phyloP scores from a whole-genome alignment of 2,329 filamentous ascomycete genomes.

The Botrytis medusae region DNA sequence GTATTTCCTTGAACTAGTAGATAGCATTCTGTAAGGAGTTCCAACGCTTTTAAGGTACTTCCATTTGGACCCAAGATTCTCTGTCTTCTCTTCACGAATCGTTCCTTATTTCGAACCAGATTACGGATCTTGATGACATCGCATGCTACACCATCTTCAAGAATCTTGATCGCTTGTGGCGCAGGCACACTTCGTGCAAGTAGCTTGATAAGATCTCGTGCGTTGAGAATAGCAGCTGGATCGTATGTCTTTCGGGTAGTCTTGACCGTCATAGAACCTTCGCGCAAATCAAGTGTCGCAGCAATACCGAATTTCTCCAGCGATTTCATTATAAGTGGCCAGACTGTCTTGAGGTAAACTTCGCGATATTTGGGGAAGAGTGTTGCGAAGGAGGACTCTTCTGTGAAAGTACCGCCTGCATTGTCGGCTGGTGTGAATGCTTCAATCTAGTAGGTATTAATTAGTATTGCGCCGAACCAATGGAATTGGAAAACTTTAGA shows the following conservation, averaged over 20 bases:
- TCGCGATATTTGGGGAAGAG: slow-evolving; percentile 97
- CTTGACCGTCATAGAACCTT: slow-evolving; percentile 95
- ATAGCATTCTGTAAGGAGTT: slow-evolving; percentile 87
- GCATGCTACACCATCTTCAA: slow-evolving; percentile 87
- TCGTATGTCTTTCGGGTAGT: slow-evolving; percentile 91
- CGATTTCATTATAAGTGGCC: slow-evolving; percentile 84
- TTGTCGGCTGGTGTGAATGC: slow-evolving; percentile 86
- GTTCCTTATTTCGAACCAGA: slow-evolving; percentile 88
- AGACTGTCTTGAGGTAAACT: slow-evolving; percentile 86
- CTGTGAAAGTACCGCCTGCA: slow-evolving; percentile 77
- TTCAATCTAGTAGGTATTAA: slow-evolving; percentile 58
- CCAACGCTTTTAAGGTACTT: slow-evolving; percentile 88
- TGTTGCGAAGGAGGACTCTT: slow-evolving; percentile 86
- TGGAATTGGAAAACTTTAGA: not conserved
- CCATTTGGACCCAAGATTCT: slow-evolving; percentile 89
- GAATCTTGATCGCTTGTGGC: slow-evolving; percentile 88
- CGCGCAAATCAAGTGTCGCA: slow-evolving; percentile 89
- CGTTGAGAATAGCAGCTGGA: slow-evolving; percentile 88
- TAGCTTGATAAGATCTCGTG: slow-evolving; percentile 90
- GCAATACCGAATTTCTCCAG: slow-evolving; percentile 87
- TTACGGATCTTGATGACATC: slow-evolving; percentile 96
- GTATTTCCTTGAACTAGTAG: slow-evolving; percentile 97
- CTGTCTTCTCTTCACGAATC: slow-evolving; percentile 92
- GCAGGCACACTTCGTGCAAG: slow-evolving; percentile 88
- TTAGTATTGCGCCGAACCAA: slow-evolving; percentile 9